phyloP scores from a whole-genome alignment of 768 basidiomycete genomes.

The Pisolithus tinctorius region DNA sequence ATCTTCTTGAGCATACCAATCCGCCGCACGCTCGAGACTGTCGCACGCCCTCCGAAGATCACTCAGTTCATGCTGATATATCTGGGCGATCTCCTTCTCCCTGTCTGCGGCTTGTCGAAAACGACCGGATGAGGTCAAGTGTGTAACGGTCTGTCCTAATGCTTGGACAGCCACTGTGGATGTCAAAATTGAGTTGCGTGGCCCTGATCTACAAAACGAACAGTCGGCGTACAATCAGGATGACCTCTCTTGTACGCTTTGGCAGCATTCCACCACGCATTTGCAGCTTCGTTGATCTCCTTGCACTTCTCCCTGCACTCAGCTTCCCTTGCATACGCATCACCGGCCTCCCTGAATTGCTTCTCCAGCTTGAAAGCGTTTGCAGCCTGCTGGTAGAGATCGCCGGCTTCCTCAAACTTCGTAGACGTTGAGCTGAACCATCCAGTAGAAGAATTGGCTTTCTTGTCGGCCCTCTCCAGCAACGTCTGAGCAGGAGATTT shows the following conservation, averaged over 20 bases:
- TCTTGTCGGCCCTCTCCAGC: slow-evolving; percentile 90
- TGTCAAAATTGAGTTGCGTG: slow-evolving; percentile 8
- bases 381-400: slow-evolving; percentile 91
- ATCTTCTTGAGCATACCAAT: slow-evolving; percentile 98
- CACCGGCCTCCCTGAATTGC: slow-evolving; percentile 85
- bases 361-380: slow-evolving; percentile 93
- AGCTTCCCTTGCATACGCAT: slow-evolving; percentile 88
- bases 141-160: slow-evolving; percentile 73
- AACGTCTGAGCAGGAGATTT: slow-evolving; percentile 74
- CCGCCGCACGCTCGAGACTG: slow-evolving; percentile 84
- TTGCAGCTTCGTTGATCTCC: slow-evolving; percentile 91
- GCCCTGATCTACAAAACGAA: not conserved
- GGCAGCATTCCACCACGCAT: slow-evolving; percentile 97
- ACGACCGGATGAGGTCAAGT: slow-evolving; percentile 77
- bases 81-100: slow-evolving; percentile 95
- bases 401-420: slow-evolving; percentile 94
- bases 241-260: slow-evolving; percentile 91
- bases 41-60: slow-evolving; percentile 86
- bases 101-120: slow-evolving; percentile 98
- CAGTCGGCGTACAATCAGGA: slow-evolving; percentile 64
- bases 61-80: slow-evolving; percentile 76
- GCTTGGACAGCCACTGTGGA: slow-evolving; percentile 81
- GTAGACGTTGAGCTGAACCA: slow-evolving; percentile 84
- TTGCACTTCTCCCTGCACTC: slow-evolving; percentile 87
- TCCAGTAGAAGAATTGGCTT: slow-evolving; percentile 70